These are phyloP conservation scores for Fusarium irregulare DNA, from an alignment of 2,329 filamentous ascomycete genomes.

Conservation along the genomic window DNA sequence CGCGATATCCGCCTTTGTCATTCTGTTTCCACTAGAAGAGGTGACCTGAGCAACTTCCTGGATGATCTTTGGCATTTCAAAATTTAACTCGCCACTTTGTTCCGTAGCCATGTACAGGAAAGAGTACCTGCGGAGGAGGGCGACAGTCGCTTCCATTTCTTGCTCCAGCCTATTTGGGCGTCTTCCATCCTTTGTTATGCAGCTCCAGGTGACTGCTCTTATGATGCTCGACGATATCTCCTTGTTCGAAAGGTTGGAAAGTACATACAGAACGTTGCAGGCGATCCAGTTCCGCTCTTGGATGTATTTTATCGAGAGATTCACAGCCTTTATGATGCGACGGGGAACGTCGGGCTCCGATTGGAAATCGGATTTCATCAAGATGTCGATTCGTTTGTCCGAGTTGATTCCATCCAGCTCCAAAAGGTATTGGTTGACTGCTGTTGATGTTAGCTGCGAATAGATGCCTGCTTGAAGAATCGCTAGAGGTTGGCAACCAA, in stretches of 20 bases:
- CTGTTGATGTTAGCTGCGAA: neutral
- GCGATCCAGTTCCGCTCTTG: neutral
- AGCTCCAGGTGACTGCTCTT: neutral
- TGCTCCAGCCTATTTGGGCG: neutral
- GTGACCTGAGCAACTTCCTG: neutral
- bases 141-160: neutral
- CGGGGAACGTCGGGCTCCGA: neutral
- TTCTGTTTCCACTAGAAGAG: neutral
- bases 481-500: neutral
- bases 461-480: neutral
- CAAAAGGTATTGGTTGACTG: neutral
- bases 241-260: neutral
- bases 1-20: neutral
- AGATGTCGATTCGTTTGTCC: neutral
- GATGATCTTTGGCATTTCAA: neutral
- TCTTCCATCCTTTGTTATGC: neutral
- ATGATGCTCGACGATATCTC: neutral
- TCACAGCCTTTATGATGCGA: neutral
- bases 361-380: neutral
- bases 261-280: neutral
- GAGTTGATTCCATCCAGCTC: neutral
- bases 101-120: neutral
- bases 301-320: neutral
- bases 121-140: neutral
- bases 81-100: neutral